Base-by-base conservation (phyloP, 495 filamentous ascomycete species). In the Rhypophila decipiens region DNA sequence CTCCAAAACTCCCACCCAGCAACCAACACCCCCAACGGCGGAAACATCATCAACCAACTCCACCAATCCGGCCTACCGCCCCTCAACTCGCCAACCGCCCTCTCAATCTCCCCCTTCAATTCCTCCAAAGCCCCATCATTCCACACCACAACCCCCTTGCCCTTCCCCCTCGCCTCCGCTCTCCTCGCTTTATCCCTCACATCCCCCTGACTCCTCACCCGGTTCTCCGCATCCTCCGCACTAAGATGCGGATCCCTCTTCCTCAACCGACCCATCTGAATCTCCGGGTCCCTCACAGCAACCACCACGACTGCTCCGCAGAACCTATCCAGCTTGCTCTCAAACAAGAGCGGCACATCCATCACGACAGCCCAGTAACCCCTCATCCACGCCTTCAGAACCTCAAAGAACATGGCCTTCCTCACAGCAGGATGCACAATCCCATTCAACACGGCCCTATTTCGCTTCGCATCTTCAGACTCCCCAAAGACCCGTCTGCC, bases 381-480 rank as follows among this genome's bases (percentile, higher is more conserved):
- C 2, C 59, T 66, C 2, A 90, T 24, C 49, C 91, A 95, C 52
- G 79, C 72, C 20, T 66, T 63, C 15, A 85, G 47, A 13, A 94
- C 73, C 3, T 71, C 66, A 51, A 74, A 82, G 58, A 85, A 85
- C 71, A 95, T 87, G 58, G 82, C 88, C 61, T 67, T 72, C 21
- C 87, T 70, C 5, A 97, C 89, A 0, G 86, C 83, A 0, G 93
- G 93, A 63, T 97, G 93, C 27, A 96, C 84, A 46, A 98, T 96
- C n/a, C 76, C 71, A 52, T 96, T 96, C 7, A 98, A 71, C 12
- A 85, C 78, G 21, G 66, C 71, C 11, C 93, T 69, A 55, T 95
- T 88, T 41, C 69, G 73, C 48, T 73, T 73, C 39, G 75, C 68
- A 44, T 86, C 79, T 11, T 77, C 73, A 21, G 72, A 75, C 44